Conservation (phyloP, 306 rosid genomes). For the Acacia confusa region DNA sequence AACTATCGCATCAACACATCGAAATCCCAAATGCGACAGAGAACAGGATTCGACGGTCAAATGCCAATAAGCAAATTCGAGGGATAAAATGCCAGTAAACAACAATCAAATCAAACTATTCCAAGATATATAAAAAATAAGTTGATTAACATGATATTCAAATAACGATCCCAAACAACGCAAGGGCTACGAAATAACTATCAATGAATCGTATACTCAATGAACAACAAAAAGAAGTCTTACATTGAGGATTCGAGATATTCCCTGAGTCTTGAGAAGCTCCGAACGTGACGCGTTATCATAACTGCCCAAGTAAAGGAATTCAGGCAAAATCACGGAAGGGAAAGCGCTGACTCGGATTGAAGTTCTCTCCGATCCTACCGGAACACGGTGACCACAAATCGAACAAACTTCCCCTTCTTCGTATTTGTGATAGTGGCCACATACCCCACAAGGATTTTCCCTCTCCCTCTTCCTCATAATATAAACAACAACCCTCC, state of each 20-base stretch:
- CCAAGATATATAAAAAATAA: neutral
- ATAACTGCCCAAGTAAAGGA: conserved; percentile 90
- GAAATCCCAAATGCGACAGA: neutral
- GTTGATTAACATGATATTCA: neutral
- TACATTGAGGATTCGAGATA: conserved; percentile 90
- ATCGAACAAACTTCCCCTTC: conserved; percentile 98
- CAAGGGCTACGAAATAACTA: neutral
- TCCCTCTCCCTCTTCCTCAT: conserved; percentile 99
- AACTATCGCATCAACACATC: neutral
- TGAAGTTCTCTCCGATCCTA: conserved; percentile 64
- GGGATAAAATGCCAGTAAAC: neutral
- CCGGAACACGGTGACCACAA: conserved; percentile 92
- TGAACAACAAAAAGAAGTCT: conserved; percentile 14
- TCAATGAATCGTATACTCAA: neutral
- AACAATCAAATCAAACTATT: conserved; percentile 2
- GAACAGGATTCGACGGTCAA: neutral
- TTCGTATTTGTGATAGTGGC: conserved; percentile 95
- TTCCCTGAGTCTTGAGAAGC: conserved; percentile 96
- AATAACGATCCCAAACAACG: conserved; percentile 1
- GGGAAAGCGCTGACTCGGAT: conserved; percentile 89
- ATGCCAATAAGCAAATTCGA: neutral
- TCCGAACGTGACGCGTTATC: conserved; percentile 98
- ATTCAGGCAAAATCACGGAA: conserved; percentile 84
- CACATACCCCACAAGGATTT: conserved; percentile 96
- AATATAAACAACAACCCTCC: conserved; percentile 14